phyloP scores from a whole-genome alignment of 2,329 filamentous ascomycete species.

The Polytolypa hystricis region DNA sequence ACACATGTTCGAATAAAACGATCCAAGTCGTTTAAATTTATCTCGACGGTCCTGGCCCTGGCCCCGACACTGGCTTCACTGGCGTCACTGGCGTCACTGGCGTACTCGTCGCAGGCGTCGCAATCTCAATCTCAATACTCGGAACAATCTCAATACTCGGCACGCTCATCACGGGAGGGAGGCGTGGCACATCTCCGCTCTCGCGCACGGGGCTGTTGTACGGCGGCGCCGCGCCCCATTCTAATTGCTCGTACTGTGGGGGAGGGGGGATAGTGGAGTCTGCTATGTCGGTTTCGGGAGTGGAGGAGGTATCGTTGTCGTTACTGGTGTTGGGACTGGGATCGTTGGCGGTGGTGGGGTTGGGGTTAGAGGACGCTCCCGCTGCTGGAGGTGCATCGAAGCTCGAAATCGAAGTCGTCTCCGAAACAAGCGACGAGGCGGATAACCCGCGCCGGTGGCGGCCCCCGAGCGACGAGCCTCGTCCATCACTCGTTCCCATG shows the following conservation, averaged over 20 bases:
- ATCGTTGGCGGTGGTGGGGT: conserved; percentile 17
- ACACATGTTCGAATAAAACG: too few relatives aligned
- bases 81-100: conserved; percentile 14
- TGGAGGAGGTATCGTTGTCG: conserved; percentile 11
- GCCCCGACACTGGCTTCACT: not conserved
- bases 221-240: conserved; percentile 34
- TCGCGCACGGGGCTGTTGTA: conserved; percentile 23
- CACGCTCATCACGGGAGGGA: conserved; percentile 10
- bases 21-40: too few relatives aligned
- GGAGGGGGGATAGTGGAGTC: conserved; percentile 25
- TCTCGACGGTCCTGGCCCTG: not conserved
- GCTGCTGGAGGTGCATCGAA: not conserved
- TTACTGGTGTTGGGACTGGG: too few relatives aligned
- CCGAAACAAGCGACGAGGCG: conserved; percentile 26
- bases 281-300: conserved; percentile 27
- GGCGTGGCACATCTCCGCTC: conserved; percentile 10
- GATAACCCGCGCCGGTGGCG: conserved; percentile 21
- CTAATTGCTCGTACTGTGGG: conserved; percentile 31
- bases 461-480: conserved; percentile 17
- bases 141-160: conserved; percentile 18
- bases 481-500: conserved; percentile 20
- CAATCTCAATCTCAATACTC: conserved; percentile 16
- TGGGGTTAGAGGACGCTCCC: conserved; percentile 19
- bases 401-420: conserved; percentile 17
- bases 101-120: conserved; percentile 13